Conservation (phyloP, 306 rosid species). For the Chamaecrista fasciculata region DNA sequence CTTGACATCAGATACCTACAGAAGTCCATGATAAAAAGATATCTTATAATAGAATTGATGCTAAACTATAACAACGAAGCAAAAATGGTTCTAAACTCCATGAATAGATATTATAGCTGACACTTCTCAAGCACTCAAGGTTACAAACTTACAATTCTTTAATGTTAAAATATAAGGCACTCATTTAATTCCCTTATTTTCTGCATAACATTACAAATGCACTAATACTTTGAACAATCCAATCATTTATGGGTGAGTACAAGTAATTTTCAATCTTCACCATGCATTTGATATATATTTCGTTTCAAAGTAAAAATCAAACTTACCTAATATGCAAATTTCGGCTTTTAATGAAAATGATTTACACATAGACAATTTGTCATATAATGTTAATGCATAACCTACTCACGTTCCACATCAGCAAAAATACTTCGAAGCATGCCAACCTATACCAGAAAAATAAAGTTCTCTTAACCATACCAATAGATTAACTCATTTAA, state of each 20-base stretch:
- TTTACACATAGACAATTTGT: neutral
- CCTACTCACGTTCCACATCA: neutral
- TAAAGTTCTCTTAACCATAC: slow-evolving; percentile 1
- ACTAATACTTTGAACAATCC: neutral
- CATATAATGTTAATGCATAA: neutral
- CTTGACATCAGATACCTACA: slow-evolving; percentile 11
- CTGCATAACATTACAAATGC: neutral
- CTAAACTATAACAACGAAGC: neutral
- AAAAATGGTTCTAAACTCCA: neutral
- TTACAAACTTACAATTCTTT: neutral
- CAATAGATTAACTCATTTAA: neutral
- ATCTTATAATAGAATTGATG: neutral
- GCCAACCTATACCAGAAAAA: slow-evolving; percentile 3
- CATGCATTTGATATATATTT: neutral
- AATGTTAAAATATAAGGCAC: neutral
- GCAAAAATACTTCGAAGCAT: slow-evolving; percentile 4
- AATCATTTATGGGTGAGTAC: neutral
- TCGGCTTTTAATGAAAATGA: neutral
- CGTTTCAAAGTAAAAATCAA: neutral
- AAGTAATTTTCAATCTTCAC: neutral
- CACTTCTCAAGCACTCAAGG: neutral
- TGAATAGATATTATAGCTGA: neutral
- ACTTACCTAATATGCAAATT: neutral
- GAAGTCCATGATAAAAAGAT: slow-evolving; percentile 11
- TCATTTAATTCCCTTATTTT: neutral